A percentile compares a stretch with the other conserved stretches of the same genome.
Evolutionary conservation across 768 basidiomycete species (phyloP).

Genomic region (Tylopilus subfusipes): DNA sequence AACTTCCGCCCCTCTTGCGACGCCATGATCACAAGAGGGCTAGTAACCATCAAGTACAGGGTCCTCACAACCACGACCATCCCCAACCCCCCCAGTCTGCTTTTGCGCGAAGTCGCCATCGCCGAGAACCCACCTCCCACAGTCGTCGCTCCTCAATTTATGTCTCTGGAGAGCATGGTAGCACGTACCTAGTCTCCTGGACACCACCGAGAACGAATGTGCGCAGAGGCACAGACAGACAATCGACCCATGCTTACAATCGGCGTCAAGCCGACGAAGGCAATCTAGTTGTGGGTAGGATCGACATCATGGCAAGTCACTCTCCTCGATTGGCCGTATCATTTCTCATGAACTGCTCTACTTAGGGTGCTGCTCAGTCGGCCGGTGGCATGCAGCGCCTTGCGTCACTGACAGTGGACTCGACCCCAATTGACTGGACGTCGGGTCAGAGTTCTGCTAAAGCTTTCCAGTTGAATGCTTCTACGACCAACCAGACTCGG

Average conservation of each 20-base stretch:
- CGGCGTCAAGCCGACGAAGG: conserved; percentile 14
- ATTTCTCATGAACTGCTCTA: not conserved
- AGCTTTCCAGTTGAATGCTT: conserved; percentile 46
- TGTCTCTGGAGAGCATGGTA: conserved; percentile 25
- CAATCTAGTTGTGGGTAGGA: conserved; percentile 36
- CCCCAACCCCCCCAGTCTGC: conserved; percentile 14
- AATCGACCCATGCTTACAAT: not conserved
- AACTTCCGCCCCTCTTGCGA: conserved; percentile 17
- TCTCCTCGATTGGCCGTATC: conserved; percentile 3
- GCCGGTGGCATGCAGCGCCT: conserved; percentile 11
- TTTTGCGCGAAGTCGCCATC: conserved; percentile 22
- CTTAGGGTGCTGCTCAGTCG: conserved; percentile 7
- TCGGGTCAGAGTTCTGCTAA: conserved; percentile 26
- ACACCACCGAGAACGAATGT: not conserved
- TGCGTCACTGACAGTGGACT: conserved; percentile 22
- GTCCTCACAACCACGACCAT: not conserved
- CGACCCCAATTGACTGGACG: conserved; percentile 27
- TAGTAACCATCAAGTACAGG: not conserved
- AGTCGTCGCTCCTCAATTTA: conserved; percentile 22
- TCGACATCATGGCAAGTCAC: conserved; percentile 48
- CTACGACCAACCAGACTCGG: conserved; percentile 43
- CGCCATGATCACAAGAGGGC: conserved; percentile 2
- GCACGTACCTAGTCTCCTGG: conserved; percentile 27
- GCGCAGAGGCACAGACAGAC: not conserved
- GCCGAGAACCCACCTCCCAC: conserved; percentile 4